phyloP scores from a whole-genome alignment of 1,284 basidiomycete species.

The Fistulinella cinereoalba region DNA sequence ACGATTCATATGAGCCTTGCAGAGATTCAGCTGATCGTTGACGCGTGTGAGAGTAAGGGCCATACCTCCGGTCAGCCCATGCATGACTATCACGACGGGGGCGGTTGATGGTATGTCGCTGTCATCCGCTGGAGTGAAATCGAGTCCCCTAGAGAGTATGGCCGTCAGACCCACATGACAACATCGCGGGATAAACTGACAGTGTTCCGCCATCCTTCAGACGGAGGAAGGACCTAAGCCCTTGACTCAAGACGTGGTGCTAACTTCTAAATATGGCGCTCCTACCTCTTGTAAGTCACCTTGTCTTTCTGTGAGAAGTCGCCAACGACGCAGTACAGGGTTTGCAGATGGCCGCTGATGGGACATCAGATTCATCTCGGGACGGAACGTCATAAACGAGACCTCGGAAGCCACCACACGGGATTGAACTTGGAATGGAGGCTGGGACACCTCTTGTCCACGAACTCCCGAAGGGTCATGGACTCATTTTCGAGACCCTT shows the following conservation, averaged over 20 bases:
- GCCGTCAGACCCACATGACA: not conserved
- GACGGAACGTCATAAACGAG: slow-evolving; percentile 6
- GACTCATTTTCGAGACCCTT: slow-evolving; percentile 24
- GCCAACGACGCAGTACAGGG: slow-evolving; percentile 64
- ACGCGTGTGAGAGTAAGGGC: not conserved
- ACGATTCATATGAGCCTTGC: slow-evolving; percentile 83
- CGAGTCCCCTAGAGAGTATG: slow-evolving; percentile 53
- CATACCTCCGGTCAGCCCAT: slow-evolving; percentile 85
- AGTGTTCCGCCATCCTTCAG: slow-evolving; percentile 71
- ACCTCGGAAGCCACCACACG: slow-evolving; percentile 72
- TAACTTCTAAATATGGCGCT: slow-evolving; percentile 9
- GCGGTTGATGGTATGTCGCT: slow-evolving; percentile 55
- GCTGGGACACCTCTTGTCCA: slow-evolving; percentile 58
- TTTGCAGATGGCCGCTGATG: slow-evolving; percentile 68
- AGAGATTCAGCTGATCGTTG: slow-evolving; percentile 8
- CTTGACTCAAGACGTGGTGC: slow-evolving; percentile 4
- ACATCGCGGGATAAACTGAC: slow-evolving; percentile 38
- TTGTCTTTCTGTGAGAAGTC: slow-evolving; percentile 74
- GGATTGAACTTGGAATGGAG: slow-evolving; percentile 55
- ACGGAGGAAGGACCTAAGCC: slow-evolving; percentile 51
- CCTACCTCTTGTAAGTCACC: slow-evolving; percentile 61
- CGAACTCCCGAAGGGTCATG: slow-evolving; percentile 48
- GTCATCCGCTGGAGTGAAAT: slow-evolving; percentile 64
- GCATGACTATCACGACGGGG: slow-evolving; percentile 81
- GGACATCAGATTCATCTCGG: slow-evolving; percentile 7